Evolutionary conservation across 140 eudicot species (phyloP).

Genomic region (Flaveria floridana): DNA sequence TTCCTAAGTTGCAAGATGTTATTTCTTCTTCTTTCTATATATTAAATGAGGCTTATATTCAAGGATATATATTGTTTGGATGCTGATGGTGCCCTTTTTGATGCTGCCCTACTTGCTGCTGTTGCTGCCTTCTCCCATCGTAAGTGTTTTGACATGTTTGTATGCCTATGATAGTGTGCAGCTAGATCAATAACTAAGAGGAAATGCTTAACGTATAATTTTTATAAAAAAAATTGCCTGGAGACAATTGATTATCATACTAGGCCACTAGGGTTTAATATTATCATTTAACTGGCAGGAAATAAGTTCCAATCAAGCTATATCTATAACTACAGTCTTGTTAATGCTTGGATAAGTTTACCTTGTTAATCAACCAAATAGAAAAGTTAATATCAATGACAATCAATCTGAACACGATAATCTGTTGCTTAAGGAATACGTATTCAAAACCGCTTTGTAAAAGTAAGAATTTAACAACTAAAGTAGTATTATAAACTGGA

Average conservation of each 20-base stretch:
- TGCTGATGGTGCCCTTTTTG: constrained; percentile 95
- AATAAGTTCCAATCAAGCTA: neutral
- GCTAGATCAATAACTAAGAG: neutral
- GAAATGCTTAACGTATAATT: neutral
- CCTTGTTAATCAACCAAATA: too few relatives aligned
- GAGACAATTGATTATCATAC: neutral
- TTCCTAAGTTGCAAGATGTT: neutral
- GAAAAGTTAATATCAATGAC: too few relatives aligned
- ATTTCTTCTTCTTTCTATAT: neutral
- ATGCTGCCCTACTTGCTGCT: constrained; percentile 88
- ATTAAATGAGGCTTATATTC: constrained; percentile 18
- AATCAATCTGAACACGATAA: too few relatives aligned
- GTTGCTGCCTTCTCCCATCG: constrained; percentile 86
- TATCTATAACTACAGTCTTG: neutral
- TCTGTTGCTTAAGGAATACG: too few relatives aligned
- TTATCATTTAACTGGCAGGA: neutral
- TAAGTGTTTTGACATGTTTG: constrained; percentile 37
- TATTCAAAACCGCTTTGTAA: too few relatives aligned
- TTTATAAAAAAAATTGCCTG: neutral
- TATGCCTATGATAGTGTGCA: neutral
- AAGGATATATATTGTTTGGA: constrained; percentile 95
- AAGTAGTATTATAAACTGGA: neutral
- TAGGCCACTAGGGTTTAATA: neutral
- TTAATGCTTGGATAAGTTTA: neutral
- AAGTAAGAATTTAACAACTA: neutral